Percentiles rank a stretch among this genome's conserved stretches.
These are phyloP conservation scores for Hymenoscyphus repandus DNA, from an alignment of 2,329 filamentous ascomycete species.

Conservation along the genomic window DNA sequence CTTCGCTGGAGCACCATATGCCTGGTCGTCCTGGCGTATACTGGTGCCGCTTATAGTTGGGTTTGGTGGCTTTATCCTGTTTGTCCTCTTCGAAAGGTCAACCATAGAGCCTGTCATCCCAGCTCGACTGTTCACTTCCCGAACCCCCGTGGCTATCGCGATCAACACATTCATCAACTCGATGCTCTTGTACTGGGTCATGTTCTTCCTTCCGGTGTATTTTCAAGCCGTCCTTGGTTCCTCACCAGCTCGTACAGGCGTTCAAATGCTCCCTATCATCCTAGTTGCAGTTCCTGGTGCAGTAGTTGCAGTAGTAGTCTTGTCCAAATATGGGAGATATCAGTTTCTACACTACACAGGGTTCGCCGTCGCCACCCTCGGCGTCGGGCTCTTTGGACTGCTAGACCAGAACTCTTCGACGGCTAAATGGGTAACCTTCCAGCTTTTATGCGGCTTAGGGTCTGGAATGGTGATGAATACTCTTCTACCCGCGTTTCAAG, in stretches of 20 bases:
- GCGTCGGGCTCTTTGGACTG: background rate
- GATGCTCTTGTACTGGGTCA: background rate
- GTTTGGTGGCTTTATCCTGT: slow-evolving; percentile 19
- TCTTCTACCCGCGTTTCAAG: background rate
- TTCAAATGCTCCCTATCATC: background rate
- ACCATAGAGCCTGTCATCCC: background rate
- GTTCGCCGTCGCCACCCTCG: background rate
- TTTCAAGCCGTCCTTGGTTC: slow-evolving; percentile 2
- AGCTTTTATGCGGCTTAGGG: background rate
- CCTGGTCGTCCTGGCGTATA: slow-evolving; percentile 6
- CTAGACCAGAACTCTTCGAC: background rate
- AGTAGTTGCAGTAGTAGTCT: background rate
- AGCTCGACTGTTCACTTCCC: background rate
- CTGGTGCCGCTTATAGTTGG: slow-evolving; percentile 32
- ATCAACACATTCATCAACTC: slow-evolving; percentile 17
- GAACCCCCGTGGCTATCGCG: slow-evolving; percentile 31
- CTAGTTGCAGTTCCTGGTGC: background rate
- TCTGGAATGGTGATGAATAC: background rate
- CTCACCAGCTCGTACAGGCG: background rate
- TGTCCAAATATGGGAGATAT: background rate
- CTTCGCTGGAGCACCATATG: slow-evolving; percentile 1
- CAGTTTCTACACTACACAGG: background rate
- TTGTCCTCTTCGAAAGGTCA: background rate
- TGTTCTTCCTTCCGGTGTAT: slow-evolving; percentile 6
- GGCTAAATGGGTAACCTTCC: background rate